Percentiles rank a stretch among this genome's conserved stretches.
phyloP scores from a whole-genome alignment of 768 basidiomycete species.

The Rubroboletus satanas region DNA sequence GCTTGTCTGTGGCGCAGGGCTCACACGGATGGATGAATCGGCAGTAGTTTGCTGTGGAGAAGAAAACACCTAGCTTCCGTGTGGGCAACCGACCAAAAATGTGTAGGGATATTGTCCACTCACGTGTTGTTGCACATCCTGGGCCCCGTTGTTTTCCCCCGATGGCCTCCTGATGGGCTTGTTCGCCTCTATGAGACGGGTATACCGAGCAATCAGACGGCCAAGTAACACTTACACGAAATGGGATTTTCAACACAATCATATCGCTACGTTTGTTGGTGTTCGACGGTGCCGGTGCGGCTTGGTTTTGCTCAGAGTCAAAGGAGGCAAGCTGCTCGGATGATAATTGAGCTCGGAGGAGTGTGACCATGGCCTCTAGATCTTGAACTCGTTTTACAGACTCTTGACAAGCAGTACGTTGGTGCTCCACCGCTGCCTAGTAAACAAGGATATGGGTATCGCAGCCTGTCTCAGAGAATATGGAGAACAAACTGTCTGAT shows the following conservation, averaged over 20 bases:
- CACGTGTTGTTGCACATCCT: constrained; percentile 11
- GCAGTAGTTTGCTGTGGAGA: background rate
- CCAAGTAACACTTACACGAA: constrained; percentile 11
- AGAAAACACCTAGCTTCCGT: background rate
- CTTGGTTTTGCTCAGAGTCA: constrained; percentile 4
- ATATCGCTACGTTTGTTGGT: constrained; percentile 16
- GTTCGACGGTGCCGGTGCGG: background rate
- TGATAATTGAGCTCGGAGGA: constrained; percentile 17
- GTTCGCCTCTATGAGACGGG: background rate
- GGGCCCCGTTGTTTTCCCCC: background rate
- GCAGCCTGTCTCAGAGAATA: background rate
- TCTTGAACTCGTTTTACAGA: constrained; percentile 10
- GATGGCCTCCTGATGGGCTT: constrained; percentile 10
- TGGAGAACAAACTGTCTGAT: constrained; percentile 21
- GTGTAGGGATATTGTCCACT: background rate
- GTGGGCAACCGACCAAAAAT: background rate
- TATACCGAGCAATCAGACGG: background rate
- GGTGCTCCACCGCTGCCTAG: constrained; percentile 14
- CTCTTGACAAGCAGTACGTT: constrained; percentile 11
- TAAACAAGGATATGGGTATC: background rate
- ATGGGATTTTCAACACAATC: constrained; percentile 24
- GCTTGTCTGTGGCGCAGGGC: constrained; percentile 2
- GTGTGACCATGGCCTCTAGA: constrained; percentile 16
- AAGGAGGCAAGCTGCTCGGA: constrained; percentile 19
- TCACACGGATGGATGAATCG: background rate